Evolutionary conservation across 2,329 filamentous ascomycete species (phyloP), one percentile per base, ranked within the genome.

Genomic region (Sphaerostilbella broomeana): DNA sequence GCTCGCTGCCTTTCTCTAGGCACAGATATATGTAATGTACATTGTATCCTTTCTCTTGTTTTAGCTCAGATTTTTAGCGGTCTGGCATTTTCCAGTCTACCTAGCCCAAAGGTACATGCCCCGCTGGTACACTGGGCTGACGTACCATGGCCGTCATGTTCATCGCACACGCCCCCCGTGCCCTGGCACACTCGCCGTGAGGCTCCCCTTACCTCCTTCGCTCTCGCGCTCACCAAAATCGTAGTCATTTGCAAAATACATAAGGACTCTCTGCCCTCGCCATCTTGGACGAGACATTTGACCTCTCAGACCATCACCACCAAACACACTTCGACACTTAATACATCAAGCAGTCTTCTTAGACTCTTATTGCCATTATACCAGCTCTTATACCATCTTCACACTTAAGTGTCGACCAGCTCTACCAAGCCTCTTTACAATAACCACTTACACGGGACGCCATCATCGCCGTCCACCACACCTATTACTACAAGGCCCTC

Each of bases 221-320:
- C n/a, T 16, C 30, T 17, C 24, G 40, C 43, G 35, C 54, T 56
- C 52, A 44, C 56, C 54, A 58, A 54, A 58, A 55, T 57, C 48
- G 53, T 49, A 53, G 55, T 55, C 43, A 44, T 48, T 53, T 49
- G 47, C 27, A 15, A 46, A 51, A 47, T 50, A 55, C 52, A 57
- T 54, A 57, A 52, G 54, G 49, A 49, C 56, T 44, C 27, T 50
- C 43, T 27, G 47, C 32, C 41, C 36, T 41, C 42, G 35, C 35
- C 38, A 40, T 38, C 41, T 27, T 28, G 35, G 35, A 43, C 22
- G 29, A 29, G 22, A 26, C 15, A 25, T 16, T 43, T 16, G 25
- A 31, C 21, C 21, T 35, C 35, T 37, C 41, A 43, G 35, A 35
- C 30, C 31, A 43, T 18, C 38, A 40, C 25, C 34, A 35, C 30